These are phyloP conservation scores for Firmiana major DNA, from an alignment of 345 rosid species.

Conservation along the genomic window DNA sequence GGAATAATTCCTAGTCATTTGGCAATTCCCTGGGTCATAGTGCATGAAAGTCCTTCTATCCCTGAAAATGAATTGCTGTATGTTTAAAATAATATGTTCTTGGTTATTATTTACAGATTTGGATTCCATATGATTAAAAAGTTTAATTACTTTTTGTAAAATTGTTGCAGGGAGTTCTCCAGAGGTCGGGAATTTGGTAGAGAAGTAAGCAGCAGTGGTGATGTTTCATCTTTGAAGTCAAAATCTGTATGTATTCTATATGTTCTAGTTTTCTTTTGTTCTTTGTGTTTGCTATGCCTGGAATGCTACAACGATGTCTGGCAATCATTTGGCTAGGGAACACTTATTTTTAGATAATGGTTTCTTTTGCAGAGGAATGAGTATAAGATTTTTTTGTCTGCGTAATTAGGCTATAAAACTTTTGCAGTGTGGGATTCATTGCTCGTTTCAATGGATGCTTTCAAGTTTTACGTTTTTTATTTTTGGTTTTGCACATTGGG, in stretches of 20 bases:
- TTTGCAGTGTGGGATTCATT: not conserved
- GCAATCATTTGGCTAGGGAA: slow-evolving; percentile 6
- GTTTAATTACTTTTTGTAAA: not conserved
- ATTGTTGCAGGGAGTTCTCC: slow-evolving; percentile 55
- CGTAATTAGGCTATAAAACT: not conserved
- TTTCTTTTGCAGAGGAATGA: not conserved
- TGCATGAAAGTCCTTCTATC: not conserved
- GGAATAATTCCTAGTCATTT: not conserved
- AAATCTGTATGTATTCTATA: slow-evolving; percentile 52
- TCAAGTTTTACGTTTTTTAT: not conserved
- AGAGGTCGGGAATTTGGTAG: slow-evolving; percentile 71
- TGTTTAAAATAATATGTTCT: not conserved
- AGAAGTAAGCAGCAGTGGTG: slow-evolving; percentile 57
- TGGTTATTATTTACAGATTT: not conserved
- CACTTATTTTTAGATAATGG: not conserved
- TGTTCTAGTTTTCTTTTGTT: slow-evolving; percentile 16
- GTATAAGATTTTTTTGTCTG: not conserved
- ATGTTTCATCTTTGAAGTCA: slow-evolving; percentile 35
- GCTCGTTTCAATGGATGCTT: not conserved
- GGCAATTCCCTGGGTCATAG: not conserved
- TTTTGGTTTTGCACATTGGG: not conserved
- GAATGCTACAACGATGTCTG: slow-evolving; percentile 5
- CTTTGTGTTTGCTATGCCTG: not conserved
- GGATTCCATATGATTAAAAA: not conserved
- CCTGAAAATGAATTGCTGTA: not conserved